Percentiles rank a stretch among this genome's conserved stretches.
These are phyloP conservation scores for Trichophyton equinum DNA, from an alignment of 2,329 filamentous ascomycete genomes.

Conservation along the genomic window DNA sequence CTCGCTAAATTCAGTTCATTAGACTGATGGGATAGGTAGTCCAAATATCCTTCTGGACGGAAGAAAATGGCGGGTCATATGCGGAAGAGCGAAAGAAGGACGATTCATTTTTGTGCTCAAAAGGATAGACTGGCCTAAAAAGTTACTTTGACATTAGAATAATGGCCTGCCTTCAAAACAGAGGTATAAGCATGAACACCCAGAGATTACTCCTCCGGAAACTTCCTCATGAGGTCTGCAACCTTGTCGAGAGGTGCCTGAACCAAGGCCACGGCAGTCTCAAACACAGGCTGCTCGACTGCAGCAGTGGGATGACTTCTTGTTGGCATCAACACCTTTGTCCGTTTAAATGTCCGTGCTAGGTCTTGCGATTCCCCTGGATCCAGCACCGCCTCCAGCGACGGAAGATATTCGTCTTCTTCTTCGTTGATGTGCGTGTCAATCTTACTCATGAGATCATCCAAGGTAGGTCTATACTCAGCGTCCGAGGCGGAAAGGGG, in stretches of 20 bases:
- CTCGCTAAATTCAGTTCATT: no score
- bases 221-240: constrained; percentile 42
- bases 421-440: constrained; percentile 39
- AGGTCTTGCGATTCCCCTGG: constrained; percentile 23
- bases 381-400: constrained; percentile 33
- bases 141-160: background rate
- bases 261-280: constrained; percentile 42
- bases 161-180: background rate
- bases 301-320: constrained; percentile 40
- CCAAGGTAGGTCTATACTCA: constrained; percentile 31
- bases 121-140: background rate
- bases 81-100: background rate
- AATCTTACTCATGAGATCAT: constrained; percentile 32
- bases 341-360: constrained; percentile 36
- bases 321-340: constrained; percentile 41
- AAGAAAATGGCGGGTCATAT: no score
- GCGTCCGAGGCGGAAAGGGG: constrained; percentile 26
- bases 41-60: no score
- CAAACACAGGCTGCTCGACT: constrained; percentile 41
- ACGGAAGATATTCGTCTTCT: constrained; percentile 36
- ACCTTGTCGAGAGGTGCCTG: constrained; percentile 45
- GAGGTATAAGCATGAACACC: background rate
- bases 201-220: constrained; percentile 24
- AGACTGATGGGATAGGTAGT: no score
- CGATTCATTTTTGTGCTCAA: background rate